phyloP scores from a whole-genome alignment of 2,329 filamentous ascomycete genomes.

The Hymenoscyphus linearis region DNA sequence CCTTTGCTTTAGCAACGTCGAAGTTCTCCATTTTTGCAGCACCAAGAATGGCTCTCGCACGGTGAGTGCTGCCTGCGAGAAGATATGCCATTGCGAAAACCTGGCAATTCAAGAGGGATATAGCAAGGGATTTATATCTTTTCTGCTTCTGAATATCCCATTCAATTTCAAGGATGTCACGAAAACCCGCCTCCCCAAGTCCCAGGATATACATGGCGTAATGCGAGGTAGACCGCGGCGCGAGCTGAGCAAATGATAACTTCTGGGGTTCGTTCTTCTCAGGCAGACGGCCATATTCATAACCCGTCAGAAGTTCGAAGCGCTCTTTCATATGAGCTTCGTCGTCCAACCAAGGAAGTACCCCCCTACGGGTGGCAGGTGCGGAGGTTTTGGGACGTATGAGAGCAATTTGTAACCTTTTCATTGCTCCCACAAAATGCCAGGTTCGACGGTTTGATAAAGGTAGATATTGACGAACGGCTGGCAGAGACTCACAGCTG shows the following conservation, averaged over 20 bases:
- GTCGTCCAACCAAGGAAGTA: constrained; percentile 1
- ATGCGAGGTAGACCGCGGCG: no score
- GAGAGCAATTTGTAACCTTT: neutral
- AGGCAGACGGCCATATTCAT: neutral
- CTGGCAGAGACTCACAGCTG: neutral
- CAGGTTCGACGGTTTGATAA: neutral
- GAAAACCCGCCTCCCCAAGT: constrained; percentile 15
- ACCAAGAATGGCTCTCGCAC: neutral
- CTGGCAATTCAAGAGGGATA: neutral
- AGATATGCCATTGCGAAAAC: neutral
- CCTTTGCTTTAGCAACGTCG: neutral
- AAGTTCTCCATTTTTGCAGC: neutral
- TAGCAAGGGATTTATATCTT: neutral
- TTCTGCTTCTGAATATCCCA: constrained; percentile 2
- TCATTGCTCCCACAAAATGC: neutral
- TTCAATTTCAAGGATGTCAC: constrained; percentile 14
- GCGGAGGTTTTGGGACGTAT: neutral
- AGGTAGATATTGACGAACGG: constrained; percentile 12
- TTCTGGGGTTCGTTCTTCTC: neutral
- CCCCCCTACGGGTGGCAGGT: neutral
- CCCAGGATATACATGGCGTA: constrained; percentile 15
- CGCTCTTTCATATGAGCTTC: constrained; percentile 1
- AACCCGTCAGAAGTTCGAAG: constrained; percentile 18
- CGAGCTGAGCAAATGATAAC: neutral
- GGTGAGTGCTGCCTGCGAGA: neutral